Conservation (phyloP, 345 rosid species). For the Hibiscus tridactylites region DNA sequence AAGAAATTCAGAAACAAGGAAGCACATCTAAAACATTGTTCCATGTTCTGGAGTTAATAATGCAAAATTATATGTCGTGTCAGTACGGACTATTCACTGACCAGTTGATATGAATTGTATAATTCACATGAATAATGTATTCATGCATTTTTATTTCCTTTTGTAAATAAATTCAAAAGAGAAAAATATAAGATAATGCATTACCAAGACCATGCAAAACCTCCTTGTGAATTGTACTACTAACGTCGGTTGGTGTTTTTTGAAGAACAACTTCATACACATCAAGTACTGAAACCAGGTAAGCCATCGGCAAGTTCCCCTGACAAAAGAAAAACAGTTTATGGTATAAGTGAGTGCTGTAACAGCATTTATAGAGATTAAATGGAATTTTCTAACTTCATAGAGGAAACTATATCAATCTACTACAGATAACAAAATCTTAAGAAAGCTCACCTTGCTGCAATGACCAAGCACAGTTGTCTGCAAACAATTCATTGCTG, state of each 20-base stretch:
- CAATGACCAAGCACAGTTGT: slow-evolving; percentile 72
- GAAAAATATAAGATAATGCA: slow-evolving; percentile 7
- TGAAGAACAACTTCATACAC: slow-evolving; percentile 76
- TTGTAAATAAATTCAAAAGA: slow-evolving; percentile 1
- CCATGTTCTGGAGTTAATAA: not conserved
- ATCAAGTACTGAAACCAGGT: slow-evolving; percentile 71
- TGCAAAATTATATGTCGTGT: not conserved
- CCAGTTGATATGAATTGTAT: not conserved
- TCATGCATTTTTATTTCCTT: slow-evolving; percentile 1
- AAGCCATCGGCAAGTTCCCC: slow-evolving; percentile 71
- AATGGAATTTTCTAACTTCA: not conserved
- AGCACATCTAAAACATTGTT: slow-evolving; percentile 4
- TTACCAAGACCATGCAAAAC: slow-evolving; percentile 86
- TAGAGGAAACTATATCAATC: not conserved
- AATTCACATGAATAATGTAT: not conserved
- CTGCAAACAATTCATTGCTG: slow-evolving; percentile 82
- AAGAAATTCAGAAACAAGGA: slow-evolving; percentile 14
- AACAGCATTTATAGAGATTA: not conserved
- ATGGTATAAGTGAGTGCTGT: not conserved
- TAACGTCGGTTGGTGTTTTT: slow-evolving; percentile 52
- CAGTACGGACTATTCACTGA: slow-evolving; percentile 3
- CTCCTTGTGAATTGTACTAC: slow-evolving; percentile 62
- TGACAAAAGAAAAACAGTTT: slow-evolving; percentile 17
- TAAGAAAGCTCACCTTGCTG: slow-evolving; percentile 45
- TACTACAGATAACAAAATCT: not conserved